A percentile compares a stretch with the other conserved stretches of the same genome.
phyloP scores from a whole-genome alignment of 345 rosid species.

The Lumnitzera racemosa region DNA sequence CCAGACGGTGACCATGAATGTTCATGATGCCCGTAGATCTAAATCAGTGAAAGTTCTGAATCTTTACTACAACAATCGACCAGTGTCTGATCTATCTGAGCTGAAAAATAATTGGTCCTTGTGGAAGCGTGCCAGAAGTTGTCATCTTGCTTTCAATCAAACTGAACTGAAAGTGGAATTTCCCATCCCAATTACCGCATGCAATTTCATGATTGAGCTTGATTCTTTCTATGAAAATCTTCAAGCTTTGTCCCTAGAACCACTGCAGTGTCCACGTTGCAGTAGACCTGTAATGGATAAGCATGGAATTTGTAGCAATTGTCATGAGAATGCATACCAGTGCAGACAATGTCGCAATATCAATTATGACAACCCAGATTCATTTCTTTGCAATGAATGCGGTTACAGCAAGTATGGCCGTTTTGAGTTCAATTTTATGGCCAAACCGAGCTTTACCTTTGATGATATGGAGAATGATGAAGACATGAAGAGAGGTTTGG shows the following conservation, averaged over 20 bases:
- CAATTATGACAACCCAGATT: slow-evolving; percentile 92
- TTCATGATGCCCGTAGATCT: slow-evolving; percentile 95
- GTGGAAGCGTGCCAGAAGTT: slow-evolving; percentile 99
- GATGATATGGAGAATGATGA: slow-evolving; percentile 99
- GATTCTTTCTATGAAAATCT: slow-evolving; percentile 99
- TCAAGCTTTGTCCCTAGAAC: slow-evolving; percentile 96
- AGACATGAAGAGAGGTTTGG: slow-evolving; percentile 96
- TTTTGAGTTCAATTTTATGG: slow-evolving; percentile 98
- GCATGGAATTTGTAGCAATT: slow-evolving; percentile 95
- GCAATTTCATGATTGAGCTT: slow-evolving; percentile 98
- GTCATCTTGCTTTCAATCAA: slow-evolving; percentile 95
- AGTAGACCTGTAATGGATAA: slow-evolving; percentile 92
- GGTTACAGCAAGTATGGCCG: slow-evolving; percentile 99
- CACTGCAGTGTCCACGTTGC: slow-evolving; percentile 98
- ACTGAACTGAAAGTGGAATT: slow-evolving; percentile 96
- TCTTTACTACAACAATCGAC: slow-evolving; percentile 92
- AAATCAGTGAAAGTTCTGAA: slow-evolving; percentile 97
- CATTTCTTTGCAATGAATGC: slow-evolving; percentile 97
- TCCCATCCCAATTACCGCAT: slow-evolving; percentile 96
- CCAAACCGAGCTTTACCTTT: slow-evolving; percentile 94
- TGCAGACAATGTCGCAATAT: slow-evolving; percentile 99
- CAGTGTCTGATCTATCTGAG: slow-evolving; percentile 92
- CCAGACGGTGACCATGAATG: slow-evolving; percentile 96
- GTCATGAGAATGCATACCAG: slow-evolving; percentile 99
- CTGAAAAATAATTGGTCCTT: slow-evolving; percentile 93